Base-by-base conservation (phyloP, 306 rosid species). In the Trifolium subterraneum region DNA sequence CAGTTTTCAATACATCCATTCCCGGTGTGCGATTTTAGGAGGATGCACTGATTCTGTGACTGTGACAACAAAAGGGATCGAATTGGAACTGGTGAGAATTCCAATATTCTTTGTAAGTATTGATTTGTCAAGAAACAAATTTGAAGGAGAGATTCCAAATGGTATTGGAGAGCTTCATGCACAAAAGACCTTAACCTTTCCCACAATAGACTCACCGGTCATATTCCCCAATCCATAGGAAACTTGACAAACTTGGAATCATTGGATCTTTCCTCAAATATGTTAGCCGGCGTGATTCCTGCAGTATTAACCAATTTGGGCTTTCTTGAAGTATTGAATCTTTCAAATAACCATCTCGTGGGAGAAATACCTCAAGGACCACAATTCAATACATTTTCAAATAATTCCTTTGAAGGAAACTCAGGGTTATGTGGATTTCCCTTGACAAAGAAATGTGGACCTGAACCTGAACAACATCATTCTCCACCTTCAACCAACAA, bases 241-340 rank as follows among this genome's bases (percentile, higher is more conserved):
- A 54, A 54, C 5, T 73, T 87, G 80, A 27, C 14, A 10, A 41
- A 42, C n/a, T 23, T 84, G 0, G 79, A 87, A 48, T 71, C 67
- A 23, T 67, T 87, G 22, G 90, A 79, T 36, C 74, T 87, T 20
- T 81, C 88, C 1, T 81, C 79, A 64, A 86, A 83, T 31, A 38
- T 42, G 48, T 51, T 83, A 6, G 6, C 0, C 0, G 77, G 84
- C 2, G 6, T 56, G 4, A 81, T 83, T 77, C 86, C 90, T 8
- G 0, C 4, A 13, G 73, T 78, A 29, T 50, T 86, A 33, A n/a
- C 16, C 16, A 54, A 14, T 68, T 11, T 83, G 13, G 66, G 4
- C 0, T 0, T 58, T 7, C 79, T 86, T 1, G 41, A 10, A 9
- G 0, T 36, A 7, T 14, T 86, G 66, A 54, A 80, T 14, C 81